Evolutionary conservation across 805 yeast genomes (phyloP), one percentile per base, ranked within the genome.

Genomic region (Candida taoyuanica): DNA sequence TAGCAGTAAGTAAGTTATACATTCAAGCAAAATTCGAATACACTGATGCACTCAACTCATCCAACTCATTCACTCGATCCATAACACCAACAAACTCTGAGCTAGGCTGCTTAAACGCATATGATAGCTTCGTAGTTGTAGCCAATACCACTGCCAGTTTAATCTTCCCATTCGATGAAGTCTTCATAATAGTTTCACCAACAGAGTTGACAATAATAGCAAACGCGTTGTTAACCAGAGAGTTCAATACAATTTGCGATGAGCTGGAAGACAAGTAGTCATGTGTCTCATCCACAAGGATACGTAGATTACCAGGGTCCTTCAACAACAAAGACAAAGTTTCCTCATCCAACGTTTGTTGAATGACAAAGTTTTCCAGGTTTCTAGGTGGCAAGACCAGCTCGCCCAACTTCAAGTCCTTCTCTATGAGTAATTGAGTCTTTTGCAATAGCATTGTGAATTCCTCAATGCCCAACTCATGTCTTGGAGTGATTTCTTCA

Each of bases 31-130:
- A 85, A 53, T 87, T 87, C 15, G 95, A 82, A 59, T 89, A 89
- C 7, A 89, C 89, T 48, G 87, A 73, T 5, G 97, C 97, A 62
- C 95, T 81, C 49, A 89, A 71, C 43, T 87, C 96, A 48, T 85
- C 94, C 40, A 89, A 70, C 46, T 80, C 87, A 14, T 75, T 79
- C 23, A 70, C 60, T 42, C 63, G 63, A 47, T 73, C 70, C 71
- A 79, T 44, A 3, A 38, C 42, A 16, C 60, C 57, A 9, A 75
- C 49, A 46, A 70, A 72, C 42, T 67, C 74, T 43, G 70, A 69
- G 8, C 44, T 46, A 3, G 50, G 46, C 12, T 60, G 71, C 33
- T 68, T 71, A 53, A 82, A 63, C 13, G 69, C 67, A 32, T 68
- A 74, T 26, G 84, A 74, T 53, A 82, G 89, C 38, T 78, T 73